A percentile compares a stretch with the other conserved stretches of the same genome.
These are phyloP conservation scores for Hyaloscypha hepaticicola DNA, from an alignment of 495 filamentous ascomycete genomes.

Conservation along the genomic window DNA sequence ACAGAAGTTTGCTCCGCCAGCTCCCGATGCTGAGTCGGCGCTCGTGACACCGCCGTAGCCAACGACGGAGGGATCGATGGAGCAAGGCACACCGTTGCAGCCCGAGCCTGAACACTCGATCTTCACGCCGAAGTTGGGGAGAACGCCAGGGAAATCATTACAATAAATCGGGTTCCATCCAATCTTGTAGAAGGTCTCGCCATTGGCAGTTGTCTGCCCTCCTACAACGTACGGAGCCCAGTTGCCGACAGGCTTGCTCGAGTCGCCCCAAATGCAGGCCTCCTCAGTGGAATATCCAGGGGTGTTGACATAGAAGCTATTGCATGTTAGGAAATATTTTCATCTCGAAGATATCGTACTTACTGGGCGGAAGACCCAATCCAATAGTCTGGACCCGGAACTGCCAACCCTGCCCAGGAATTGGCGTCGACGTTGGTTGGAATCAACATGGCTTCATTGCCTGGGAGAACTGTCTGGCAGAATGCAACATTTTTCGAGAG, in stretches of 20 bases:
- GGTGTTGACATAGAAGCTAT: constrained; percentile 76
- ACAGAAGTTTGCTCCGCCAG: constrained; percentile 72
- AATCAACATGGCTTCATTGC: constrained; percentile 88
- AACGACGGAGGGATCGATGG: constrained; percentile 64
- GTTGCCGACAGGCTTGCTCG: constrained; percentile 66
- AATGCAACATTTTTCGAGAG: constrained; percentile 62
- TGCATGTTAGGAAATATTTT: neutral
- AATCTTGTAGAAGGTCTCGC: constrained; percentile 72
- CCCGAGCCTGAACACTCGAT: constrained; percentile 65
- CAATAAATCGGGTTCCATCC: constrained; percentile 80
- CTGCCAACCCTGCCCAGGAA: constrained; percentile 57
- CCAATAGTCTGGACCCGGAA: constrained; percentile 73
- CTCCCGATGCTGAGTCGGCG: constrained; percentile 49
- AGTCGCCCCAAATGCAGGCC: constrained; percentile 72
- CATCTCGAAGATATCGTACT: constrained; percentile 31
- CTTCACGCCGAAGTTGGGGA: constrained; percentile 66
- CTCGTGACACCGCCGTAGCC: constrained; percentile 61
- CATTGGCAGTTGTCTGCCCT: constrained; percentile 64
- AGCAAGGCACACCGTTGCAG: constrained; percentile 75
- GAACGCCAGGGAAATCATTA: constrained; percentile 53
- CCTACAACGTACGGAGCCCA: constrained; percentile 81
- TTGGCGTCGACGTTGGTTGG: constrained; percentile 60
- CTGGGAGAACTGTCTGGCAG: constrained; percentile 81
- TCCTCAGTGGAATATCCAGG: constrained; percentile 60
- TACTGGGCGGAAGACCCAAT: constrained; percentile 71